Evolutionary conservation across 257 asterid genomes (phyloP), one percentile per base, ranked within the genome.

Genomic region (Solanum medicagineum): DNA sequence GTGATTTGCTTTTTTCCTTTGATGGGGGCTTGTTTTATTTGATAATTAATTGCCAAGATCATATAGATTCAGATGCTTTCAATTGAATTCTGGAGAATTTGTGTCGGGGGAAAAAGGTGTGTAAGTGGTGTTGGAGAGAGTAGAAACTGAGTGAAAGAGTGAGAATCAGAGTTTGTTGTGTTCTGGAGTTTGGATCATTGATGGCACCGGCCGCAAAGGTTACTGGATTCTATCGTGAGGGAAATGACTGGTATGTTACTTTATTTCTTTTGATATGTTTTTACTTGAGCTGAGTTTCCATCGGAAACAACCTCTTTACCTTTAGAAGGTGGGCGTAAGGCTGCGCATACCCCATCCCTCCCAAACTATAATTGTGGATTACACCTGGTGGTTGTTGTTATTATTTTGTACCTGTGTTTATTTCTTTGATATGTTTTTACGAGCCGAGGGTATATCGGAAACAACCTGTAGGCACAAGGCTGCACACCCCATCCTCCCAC

Each of bases 131-230:
- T 55, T 85, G 74, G 74, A 79, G 66, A 40, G 81, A 82, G 55
- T 69, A 56, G 49, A 80, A 83, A 77, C n/a, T 49, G 82, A 49
- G 62, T 77, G 82, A 15, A 26, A 29, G 81, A 47, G 74, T 55
- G 45, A 77, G 36, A 77, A 77, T 3, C 10, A 77, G 42, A 85
- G 60, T 42, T 86, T 86, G 49, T 36, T 26, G 44, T 65, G 75
- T 74, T 77, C 56, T 87, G 82, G 83, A 54, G 82, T 40, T 63
- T 84, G 88, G 81, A 81, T 71, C 70, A 63, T 47, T 85, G 87
- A 93, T 96, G 98, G 97, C 98, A 88, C 93, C 98, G 71, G 91
- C 91, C 84, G 93, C 91, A 66, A 96, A 90, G 90, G 87, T 85
- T 83, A 81, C 97, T 86, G 92, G 90, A 26, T 95, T 96, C 88